Evolutionary conservation across 495 filamentous ascomycete genomes (phyloP), one percentile per base, ranked within the genome.

Genomic region (Daldinia childiae): DNA sequence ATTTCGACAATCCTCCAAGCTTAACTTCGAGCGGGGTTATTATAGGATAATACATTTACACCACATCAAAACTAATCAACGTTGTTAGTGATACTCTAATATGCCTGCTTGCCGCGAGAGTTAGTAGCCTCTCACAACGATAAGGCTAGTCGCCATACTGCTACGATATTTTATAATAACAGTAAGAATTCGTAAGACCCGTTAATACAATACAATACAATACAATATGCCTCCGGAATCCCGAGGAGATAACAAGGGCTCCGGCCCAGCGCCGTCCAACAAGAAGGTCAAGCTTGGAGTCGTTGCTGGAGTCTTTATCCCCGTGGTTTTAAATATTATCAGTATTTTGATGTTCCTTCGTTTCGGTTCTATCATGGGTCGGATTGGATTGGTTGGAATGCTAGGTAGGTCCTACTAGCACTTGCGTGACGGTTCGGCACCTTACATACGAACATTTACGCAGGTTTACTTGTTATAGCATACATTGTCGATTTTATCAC

Each of bases 311-410:
- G 93, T 95, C 41, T 97, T 94, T 77, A 90, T 95, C 21, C 93
- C 93, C 24, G 93, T 92, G 6, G 93, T 88, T 52, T 80, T 95
- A 71, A 97, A 96, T 79, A 92, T 96, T n/a, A 80, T 96, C 54
- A 95, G 92, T 69, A 97, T 97, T 82, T 87, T 97, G 45, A 95
- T 96, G 93, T 97, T 97, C 80, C 82, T 94, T 77, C 85, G 92
- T 29, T 94, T 94, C 74, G 91, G 91, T 5, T 90, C 91, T 63
- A 91, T 94, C 62, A 79, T 94, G 34, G 93, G 93, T 30, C 90
- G 94, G 75, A 87, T 88, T 69, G 93, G 93, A 36, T 77, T 97
- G 38, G 64, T 95, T 43, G 93, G 93, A 17, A 95, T 93, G 77
- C 79, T 95, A 77, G 92, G 92, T 92, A 83, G 73, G 79, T 48